phyloP scores from a whole-genome alignment of 257 asterid species.

The Cinchona pubescens region DNA sequence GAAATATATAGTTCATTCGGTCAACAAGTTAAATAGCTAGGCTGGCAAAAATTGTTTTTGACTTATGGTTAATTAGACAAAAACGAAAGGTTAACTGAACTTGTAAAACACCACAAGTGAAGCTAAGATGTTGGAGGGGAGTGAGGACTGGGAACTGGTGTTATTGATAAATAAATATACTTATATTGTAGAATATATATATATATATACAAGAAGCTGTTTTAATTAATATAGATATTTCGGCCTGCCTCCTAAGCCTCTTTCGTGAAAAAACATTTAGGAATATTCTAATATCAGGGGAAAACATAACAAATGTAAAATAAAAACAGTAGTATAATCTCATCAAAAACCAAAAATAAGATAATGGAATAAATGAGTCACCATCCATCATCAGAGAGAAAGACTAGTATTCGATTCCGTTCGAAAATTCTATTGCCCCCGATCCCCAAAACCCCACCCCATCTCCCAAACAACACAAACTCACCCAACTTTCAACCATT shows the following conservation, averaged over 20 bases:
- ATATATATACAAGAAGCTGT: not conserved
- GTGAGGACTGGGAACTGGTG: not conserved
- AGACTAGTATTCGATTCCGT: slow-evolving; percentile 15
- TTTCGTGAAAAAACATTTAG: slow-evolving; percentile 2
- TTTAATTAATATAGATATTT: not conserved
- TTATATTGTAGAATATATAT: no score
- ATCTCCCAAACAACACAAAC: no score
- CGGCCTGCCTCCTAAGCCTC: not conserved
- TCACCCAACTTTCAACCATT: slow-evolving; percentile 43
- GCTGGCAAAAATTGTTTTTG: no score
- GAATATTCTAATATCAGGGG: slow-evolving; percentile 2
- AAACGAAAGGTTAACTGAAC: not conserved
- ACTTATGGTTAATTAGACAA: no score
- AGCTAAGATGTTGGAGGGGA: not conserved
- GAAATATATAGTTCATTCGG: no score
- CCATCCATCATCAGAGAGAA: slow-evolving; percentile 21
- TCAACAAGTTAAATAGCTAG: no score
- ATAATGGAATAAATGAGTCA: slow-evolving; percentile 24
- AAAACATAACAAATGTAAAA: not conserved
- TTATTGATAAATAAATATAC: no score
- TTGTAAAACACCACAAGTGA: slow-evolving; percentile 5
- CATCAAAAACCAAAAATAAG: slow-evolving; percentile 12
- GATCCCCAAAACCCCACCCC: not conserved
- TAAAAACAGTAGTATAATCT: not conserved
- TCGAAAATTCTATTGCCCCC: slow-evolving; percentile 35